A percentile compares a stretch with the other conserved stretches of the same genome.
Evolutionary conservation across 176 grass and related monocot genomes (phyloP).

Genomic region (Thalia dealbata): DNA sequence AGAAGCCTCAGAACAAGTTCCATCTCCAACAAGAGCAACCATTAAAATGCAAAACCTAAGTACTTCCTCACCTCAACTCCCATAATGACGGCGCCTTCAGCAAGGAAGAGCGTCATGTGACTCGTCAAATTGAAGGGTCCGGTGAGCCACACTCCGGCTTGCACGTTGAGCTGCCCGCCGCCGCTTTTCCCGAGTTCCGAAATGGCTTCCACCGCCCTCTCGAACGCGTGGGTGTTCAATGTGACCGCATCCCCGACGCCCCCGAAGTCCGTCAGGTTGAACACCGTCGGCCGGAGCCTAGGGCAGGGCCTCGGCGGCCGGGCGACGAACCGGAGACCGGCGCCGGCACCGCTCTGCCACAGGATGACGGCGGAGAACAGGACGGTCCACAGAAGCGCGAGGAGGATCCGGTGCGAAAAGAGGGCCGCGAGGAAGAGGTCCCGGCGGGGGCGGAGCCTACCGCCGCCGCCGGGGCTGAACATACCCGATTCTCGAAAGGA

Average conservation of each 20-base stretch:
- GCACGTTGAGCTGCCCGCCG: slow-evolving; percentile 61
- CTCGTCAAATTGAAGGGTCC: slow-evolving; percentile 92
- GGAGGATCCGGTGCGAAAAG: slow-evolving; percentile 19
- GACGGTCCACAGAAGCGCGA: slow-evolving; percentile 42
- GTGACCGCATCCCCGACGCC: slow-evolving; percentile 15
- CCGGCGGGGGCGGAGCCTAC: slow-evolving; percentile 30
- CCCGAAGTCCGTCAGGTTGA: slow-evolving; percentile 20
- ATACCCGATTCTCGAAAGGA: slow-evolving; percentile 29
- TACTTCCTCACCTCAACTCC: slow-evolving; percentile 44
- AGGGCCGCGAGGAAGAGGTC: slow-evolving; percentile 19
- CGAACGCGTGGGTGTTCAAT: slow-evolving; percentile 22
- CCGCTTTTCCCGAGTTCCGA: slow-evolving; percentile 30
- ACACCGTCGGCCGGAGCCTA: slow-evolving; percentile 7
- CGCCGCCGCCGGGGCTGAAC: background rate
- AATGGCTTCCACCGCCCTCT: slow-evolving; percentile 50
- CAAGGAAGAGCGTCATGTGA: slow-evolving; percentile 81
- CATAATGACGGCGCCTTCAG: slow-evolving; percentile 49
- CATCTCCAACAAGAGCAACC: too few species aligned
- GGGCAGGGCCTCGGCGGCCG: slow-evolving; percentile 22
- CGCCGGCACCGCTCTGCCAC: slow-evolving; percentile 54
- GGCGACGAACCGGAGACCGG: slow-evolving; percentile 32
- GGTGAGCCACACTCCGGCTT: slow-evolving; percentile 56
- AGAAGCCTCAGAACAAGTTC: too few species aligned
- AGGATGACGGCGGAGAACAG: slow-evolving; percentile 46
- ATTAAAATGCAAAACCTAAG: background rate